Evolutionary conservation across 345 rosid genomes (phyloP), one percentile per base, ranked within the genome.

Genomic region (Brassica cretica): DNA sequence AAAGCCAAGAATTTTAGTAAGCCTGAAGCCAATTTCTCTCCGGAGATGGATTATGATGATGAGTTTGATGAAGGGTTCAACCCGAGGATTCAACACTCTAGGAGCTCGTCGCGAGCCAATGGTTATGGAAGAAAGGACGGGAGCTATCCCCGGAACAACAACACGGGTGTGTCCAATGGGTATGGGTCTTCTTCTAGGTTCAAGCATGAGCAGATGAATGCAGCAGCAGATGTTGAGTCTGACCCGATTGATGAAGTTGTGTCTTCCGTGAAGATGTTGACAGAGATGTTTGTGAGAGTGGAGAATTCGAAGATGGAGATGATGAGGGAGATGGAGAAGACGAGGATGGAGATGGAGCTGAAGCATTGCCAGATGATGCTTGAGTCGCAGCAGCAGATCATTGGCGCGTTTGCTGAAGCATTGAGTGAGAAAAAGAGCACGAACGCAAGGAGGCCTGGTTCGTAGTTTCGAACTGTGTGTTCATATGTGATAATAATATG

Each of bases 231-330:
- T 69, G 84, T 76, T 70, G 87, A 66, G 67, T 37, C 68, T 4
- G 90, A 85, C 75, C 87, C 91, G 2, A 29, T 87, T 24, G 80
- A 81, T 18, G 90, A 88, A 72, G 72, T 89, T 78, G 93, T 82
- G 24, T 81, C 89, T n/a, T 86, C 96, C 1, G 81, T 89, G 29
- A 87, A 84, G 66, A 51, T 82, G 80, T 77, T 84, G 78, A 80
- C 88, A 0, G 86, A 86, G 61, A 80, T 78, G 82, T 90, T 87
- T 81, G 84, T 84, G 78, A 84, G 81, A 78, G 82, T 86, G 58
- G 96, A 90, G 87, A 85, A 83, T 84, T 85, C 85, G 82, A 90
- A 90, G 87, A 85, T 90, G 85, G 90, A 90, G 55, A 86, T 89
- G 93, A 84, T 87, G 80, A 85, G 76, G 76, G 93, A 89, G 81